A percentile compares a stretch with the other conserved stretches of the same genome.
phyloP scores from a whole-genome alignment of 805 yeast genomes.

The Candida ovalis region DNA sequence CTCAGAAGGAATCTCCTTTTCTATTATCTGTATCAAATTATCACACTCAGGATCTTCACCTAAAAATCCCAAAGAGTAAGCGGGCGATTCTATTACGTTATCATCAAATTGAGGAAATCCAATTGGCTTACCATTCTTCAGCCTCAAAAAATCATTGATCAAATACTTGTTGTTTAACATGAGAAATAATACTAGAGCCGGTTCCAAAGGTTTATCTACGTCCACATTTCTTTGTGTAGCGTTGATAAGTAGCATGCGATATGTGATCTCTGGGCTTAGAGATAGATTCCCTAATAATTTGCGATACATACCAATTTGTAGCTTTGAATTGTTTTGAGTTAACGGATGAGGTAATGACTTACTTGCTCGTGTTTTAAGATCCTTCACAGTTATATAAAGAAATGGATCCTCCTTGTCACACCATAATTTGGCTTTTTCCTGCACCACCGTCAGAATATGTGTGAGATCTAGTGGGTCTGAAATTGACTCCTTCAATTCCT shows the following conservation, averaged over 20 bases:
- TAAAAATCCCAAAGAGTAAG: slow-evolving; percentile 13
- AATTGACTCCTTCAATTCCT: slow-evolving; percentile 14
- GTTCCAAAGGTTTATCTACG: slow-evolving; percentile 45
- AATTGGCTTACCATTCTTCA: slow-evolving; percentile 43
- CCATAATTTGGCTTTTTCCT: slow-evolving; percentile 20
- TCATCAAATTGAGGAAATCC: slow-evolving; percentile 41
- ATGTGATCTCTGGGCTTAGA: slow-evolving; percentile 29
- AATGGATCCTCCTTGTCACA: slow-evolving; percentile 22
- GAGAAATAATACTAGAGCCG: slow-evolving; percentile 36
- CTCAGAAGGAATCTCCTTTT: slow-evolving; percentile 9
- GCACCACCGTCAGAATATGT: slow-evolving; percentile 14
- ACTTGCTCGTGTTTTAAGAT: slow-evolving; percentile 57
- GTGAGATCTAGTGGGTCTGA: slow-evolving; percentile 17
- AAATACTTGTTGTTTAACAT: slow-evolving; percentile 36
- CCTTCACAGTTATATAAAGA: slow-evolving; percentile 39
- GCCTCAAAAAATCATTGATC: slow-evolving; percentile 37
- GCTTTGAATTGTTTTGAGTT: slow-evolving; percentile 45
- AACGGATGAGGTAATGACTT: slow-evolving; percentile 48
- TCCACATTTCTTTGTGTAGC: slow-evolving; percentile 44
- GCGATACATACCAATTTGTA: slow-evolving; percentile 62
- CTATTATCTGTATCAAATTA: slow-evolving; percentile 4
- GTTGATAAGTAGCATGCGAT: slow-evolving; percentile 42
- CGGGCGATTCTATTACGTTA: slow-evolving; percentile 8
- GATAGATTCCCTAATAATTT: slow-evolving; percentile 41
- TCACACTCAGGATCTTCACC: not conserved